Conservation (phyloP, 257 asterid species). For the Cordia subcordata region DNA sequence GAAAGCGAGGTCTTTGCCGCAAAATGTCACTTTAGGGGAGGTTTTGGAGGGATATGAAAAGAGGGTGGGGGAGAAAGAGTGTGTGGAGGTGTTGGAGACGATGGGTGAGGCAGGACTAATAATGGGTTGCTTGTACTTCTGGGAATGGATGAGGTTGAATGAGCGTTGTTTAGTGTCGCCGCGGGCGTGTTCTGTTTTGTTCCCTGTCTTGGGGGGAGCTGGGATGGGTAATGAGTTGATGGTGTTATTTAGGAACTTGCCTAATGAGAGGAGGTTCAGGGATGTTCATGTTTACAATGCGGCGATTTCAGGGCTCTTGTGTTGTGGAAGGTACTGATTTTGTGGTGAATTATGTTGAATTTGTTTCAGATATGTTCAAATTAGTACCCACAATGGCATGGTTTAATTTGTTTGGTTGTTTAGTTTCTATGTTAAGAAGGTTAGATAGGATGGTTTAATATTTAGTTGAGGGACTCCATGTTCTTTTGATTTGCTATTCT, state of each 20-base stretch:
- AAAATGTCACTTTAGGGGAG: slow-evolving; percentile 69
- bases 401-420: background rate
- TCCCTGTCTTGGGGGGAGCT: slow-evolving; percentile 62
- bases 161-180: slow-evolving; percentile 76
- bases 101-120: slow-evolving; percentile 57
- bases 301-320: slow-evolving; percentile 71
- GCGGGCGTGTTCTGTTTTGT: slow-evolving; percentile 59
- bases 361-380: background rate
- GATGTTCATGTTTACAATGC: slow-evolving; percentile 82
- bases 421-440: background rate
- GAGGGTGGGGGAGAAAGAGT: slow-evolving; percentile 14
- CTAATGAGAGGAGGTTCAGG: slow-evolving; percentile 38
- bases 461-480: no score
- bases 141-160: slow-evolving; percentile 87
- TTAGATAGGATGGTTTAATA: background rate
- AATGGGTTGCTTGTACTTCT: slow-evolving; percentile 64
- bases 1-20: slow-evolving; percentile 50
- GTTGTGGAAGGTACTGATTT: slow-evolving; percentile 53
- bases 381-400: background rate
- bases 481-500: no score
- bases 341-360: slow-evolving; percentile 2
- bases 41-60: slow-evolving; percentile 53
- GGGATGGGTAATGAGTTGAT: slow-evolving; percentile 63
- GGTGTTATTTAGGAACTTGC: slow-evolving; percentile 63
- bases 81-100: slow-evolving; percentile 47